A percentile compares a stretch with the other conserved stretches of the same genome.
Evolutionary conservation across 257 asterid species (phyloP).

Genomic region (Gentiana macrophylla): DNA sequence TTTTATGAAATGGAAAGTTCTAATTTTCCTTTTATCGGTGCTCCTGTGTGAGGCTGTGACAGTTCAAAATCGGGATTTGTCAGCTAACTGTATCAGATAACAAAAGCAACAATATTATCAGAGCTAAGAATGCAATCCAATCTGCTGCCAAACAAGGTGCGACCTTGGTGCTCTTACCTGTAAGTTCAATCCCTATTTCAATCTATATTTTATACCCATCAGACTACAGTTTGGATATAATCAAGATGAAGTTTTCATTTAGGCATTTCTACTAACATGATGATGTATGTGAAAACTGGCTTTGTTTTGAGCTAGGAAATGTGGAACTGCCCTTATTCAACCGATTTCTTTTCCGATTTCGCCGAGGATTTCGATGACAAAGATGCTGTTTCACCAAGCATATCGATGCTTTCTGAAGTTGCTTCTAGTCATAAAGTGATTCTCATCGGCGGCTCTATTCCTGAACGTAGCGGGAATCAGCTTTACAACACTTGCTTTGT

Average conservation of each 20-base stretch:
- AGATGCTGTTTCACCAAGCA: conserved; percentile 19
- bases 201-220: not conserved
- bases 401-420: conserved; percentile 29
- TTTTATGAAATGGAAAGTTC: too few relatives aligned
- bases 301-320: conserved; percentile 20
- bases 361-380: conserved; percentile 23
- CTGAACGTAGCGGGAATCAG: conserved; percentile 21
- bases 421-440: conserved; percentile 21
- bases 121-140: conserved; percentile 20
- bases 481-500: conserved; percentile 34
- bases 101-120: conserved; percentile 17
- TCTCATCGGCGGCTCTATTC: conserved; percentile 33
- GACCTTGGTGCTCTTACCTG: conserved; percentile 29
- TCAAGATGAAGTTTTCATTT: too few relatives aligned
- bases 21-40: not conserved
- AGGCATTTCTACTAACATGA: not conserved
- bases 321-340: conserved; percentile 40
- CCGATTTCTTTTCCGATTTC: conserved; percentile 16
- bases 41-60: not conserved
- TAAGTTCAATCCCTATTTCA: conserved; percentile 11
- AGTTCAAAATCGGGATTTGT: conserved; percentile 38
- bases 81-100: conserved; percentile 27
- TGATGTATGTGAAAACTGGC: not conserved
- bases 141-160: conserved; percentile 30
- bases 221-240: too few relatives aligned